phyloP scores from a whole-genome alignment of 768 basidiomycete species.

The Lentinula detonsa region DNA sequence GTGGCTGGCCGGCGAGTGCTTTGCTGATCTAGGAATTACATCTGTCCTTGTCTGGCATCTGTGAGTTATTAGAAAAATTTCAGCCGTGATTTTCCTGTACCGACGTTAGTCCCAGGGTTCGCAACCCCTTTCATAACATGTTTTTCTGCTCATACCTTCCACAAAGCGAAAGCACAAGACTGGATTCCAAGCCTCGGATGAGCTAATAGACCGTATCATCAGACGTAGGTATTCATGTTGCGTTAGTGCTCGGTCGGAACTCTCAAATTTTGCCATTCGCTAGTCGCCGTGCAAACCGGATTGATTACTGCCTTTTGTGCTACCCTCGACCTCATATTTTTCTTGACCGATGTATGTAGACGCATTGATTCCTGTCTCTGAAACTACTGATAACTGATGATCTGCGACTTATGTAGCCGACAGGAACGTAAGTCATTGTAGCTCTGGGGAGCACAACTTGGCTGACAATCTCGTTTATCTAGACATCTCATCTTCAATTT shows the following conservation, averaged over 20 bases:
- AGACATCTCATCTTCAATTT: constrained; percentile 28
- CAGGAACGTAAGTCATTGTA: constrained; percentile 5
- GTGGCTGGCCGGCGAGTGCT: constrained; percentile 31
- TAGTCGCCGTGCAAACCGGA: constrained; percentile 30
- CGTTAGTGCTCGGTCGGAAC: neutral
- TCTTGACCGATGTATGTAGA: constrained; percentile 16
- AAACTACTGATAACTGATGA: no score
- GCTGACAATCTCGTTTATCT: no score
- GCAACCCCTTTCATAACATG: no score
- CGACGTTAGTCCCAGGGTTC: neutral
- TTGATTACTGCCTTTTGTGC: constrained; percentile 26
- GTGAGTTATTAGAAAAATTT: constrained; percentile 13
- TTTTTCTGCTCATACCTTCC: neutral
- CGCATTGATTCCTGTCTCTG: neutral
- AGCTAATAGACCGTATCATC: constrained; percentile 29
- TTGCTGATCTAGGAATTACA: constrained; percentile 31
- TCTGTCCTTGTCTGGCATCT: constrained; percentile 28
- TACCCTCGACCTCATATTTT: constrained; percentile 21
- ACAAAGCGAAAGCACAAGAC: constrained; percentile 26
- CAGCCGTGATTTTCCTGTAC: neutral
- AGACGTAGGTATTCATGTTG: constrained; percentile 14
- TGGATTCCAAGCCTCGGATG: constrained; percentile 29
- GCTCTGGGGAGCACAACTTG: no score
- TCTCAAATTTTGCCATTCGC: neutral
- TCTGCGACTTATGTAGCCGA: constrained; percentile 2